A percentile compares a stretch with the other conserved stretches of the same genome.
Evolutionary conservation across 352 stramenopile species (phyloP).

Genomic region (Phytophthora syringae): DNA sequence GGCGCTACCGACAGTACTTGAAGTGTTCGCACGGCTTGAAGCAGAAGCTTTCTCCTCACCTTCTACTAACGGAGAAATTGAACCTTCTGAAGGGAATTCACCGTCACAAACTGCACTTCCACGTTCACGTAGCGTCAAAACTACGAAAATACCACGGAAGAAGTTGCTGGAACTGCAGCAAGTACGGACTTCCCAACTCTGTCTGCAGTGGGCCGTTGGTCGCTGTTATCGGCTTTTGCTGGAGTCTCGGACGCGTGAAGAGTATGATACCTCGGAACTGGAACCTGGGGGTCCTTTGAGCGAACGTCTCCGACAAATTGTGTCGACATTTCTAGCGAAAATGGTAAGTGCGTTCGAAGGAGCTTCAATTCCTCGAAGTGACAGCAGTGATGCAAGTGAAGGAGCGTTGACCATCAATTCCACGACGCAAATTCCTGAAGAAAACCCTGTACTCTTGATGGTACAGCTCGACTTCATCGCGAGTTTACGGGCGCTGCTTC

Average conservation of each 20-base stretch:
- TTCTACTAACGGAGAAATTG: conserved; percentile 19
- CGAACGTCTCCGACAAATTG: conserved; percentile 25
- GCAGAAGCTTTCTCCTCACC: conserved; percentile 48
- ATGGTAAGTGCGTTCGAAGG: conserved; percentile 34
- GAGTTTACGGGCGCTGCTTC: conserved; percentile 34
- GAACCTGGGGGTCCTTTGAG: conserved; percentile 13
- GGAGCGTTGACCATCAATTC: conserved; percentile 13
- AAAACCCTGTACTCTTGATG: conserved; percentile 53
- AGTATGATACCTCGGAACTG: conserved; percentile 10
- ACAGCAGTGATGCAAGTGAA: conserved; percentile 20
- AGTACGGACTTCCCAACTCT: conserved; percentile 29
- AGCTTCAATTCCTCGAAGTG: background rate
- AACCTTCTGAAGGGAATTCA: conserved; percentile 2
- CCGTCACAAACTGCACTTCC: conserved; percentile 6
- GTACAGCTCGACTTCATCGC: conserved; percentile 72
- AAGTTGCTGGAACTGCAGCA: conserved; percentile 33
- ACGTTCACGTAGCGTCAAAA: conserved; percentile 14
- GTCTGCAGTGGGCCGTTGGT: conserved; percentile 65
- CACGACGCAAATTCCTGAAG: conserved; percentile 3
- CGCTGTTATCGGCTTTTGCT: conserved; percentile 64
- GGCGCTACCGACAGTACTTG: conserved; percentile 45
- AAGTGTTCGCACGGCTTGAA: conserved; percentile 65
- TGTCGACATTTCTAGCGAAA: conserved; percentile 33
- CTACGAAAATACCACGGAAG: conserved; percentile 23
- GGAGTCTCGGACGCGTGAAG: conserved; percentile 22